Percentiles rank a stretch among this genome's conserved stretches.
Evolutionary conservation across 371 early-diverging fungal genomes (phyloP).

Genomic region (Mucor piriformis): DNA sequence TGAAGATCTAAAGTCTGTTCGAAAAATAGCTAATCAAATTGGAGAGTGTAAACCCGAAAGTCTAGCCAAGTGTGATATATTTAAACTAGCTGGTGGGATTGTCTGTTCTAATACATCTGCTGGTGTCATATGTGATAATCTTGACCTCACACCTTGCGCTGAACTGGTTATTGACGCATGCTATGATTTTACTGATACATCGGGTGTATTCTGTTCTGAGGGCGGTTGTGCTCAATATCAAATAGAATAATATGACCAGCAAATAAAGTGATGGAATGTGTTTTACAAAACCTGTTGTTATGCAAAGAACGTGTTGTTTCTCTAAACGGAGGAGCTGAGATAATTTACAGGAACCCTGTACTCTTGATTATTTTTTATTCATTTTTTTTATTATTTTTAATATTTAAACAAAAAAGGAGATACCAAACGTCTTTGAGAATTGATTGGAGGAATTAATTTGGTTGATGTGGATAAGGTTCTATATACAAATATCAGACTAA

Average conservation of each 20-base stretch:
- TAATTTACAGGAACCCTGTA: not conserved
- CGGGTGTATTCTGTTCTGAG: not conserved
- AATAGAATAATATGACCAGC: no score
- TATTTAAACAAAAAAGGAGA: not conserved
- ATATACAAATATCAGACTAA: constrained; percentile 12
- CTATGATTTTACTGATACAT: not conserved
- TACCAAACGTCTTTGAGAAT: not conserved
- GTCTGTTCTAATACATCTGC: not conserved
- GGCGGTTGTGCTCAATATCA: not conserved
- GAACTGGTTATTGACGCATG: not conserved
- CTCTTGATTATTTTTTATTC: not conserved
- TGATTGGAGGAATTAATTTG: constrained; percentile 1
- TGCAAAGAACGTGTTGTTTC: not conserved
- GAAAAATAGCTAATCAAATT: not conserved
- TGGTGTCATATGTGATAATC: not conserved
- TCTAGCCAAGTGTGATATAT: not conserved
- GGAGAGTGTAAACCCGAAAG: not conserved
- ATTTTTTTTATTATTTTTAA: not conserved
- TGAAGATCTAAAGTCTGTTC: not conserved
- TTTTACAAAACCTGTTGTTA: not conserved
- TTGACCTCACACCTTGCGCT: not conserved
- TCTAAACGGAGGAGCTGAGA: not conserved
- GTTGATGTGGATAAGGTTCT: constrained; percentile 1
- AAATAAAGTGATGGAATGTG: not conserved
- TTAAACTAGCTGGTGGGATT: not conserved